These are phyloP conservation scores for Saxophila tyrrhenica DNA, from an alignment of 495 filamentous ascomycete species.

Conservation along the genomic window DNA sequence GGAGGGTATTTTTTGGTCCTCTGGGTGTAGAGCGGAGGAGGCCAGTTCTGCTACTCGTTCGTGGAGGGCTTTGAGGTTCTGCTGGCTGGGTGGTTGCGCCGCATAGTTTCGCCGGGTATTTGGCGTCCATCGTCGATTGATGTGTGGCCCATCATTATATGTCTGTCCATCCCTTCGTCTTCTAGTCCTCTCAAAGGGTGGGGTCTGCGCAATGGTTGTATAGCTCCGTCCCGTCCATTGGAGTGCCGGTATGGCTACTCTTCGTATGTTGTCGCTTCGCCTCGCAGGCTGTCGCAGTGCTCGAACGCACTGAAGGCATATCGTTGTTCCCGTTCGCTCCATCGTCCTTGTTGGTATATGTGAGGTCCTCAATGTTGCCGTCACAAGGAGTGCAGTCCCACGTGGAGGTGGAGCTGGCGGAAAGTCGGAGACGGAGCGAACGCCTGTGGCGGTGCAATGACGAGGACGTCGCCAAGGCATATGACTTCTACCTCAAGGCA, in stretches of 20 bases:
- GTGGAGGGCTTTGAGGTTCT: constrained; percentile 15
- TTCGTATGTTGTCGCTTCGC: background rate
- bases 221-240: constrained; percentile 7
- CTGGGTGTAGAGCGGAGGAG: constrained; percentile 1
- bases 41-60: constrained; percentile 11
- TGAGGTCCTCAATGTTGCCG: background rate
- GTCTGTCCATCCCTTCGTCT: background rate
- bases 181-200: background rate
- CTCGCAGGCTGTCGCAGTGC: background rate
- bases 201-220: constrained; percentile 1
- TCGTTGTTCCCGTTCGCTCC: background rate
- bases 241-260: background rate
- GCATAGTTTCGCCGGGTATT: background rate
- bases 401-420: constrained; percentile 1
- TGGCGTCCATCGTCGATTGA: background rate
- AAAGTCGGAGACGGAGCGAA: background rate
- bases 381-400: background rate
- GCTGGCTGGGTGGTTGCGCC: constrained; percentile 3
- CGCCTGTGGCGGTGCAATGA: background rate
- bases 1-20: constrained; percentile 4
- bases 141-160: background rate
- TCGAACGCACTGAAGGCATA: constrained; percentile 9
- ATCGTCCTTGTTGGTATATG: background rate
- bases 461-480: background rate
- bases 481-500: background rate